Conservation (phyloP, 352 stramenopile genomes). For the Phytophthora crassamura region DNA sequence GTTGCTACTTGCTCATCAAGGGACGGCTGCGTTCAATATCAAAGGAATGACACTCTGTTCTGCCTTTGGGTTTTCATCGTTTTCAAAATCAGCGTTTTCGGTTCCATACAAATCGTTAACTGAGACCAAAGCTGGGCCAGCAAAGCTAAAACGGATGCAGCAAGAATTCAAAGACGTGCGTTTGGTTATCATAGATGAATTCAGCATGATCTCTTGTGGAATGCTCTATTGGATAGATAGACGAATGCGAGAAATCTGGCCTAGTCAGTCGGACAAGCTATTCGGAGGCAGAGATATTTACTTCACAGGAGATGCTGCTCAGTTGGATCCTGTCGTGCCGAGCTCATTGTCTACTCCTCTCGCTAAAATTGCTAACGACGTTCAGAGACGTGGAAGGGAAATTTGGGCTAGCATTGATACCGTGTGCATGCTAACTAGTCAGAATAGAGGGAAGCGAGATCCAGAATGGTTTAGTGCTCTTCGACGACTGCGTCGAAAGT, state of each 20-base stretch:
- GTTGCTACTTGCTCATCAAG: background rate
- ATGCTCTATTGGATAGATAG: conserved; percentile 2
- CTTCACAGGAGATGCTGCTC: background rate
- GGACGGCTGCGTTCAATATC: conserved; percentile 1
- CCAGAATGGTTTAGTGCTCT: conserved; percentile 1
- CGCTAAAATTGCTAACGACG: too few species aligned
- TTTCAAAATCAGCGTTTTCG: background rate
- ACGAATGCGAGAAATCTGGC: background rate
- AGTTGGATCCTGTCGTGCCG: background rate
- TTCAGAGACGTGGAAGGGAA: background rate
- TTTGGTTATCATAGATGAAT: too few species aligned
- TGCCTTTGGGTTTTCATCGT: conserved; percentile 2
- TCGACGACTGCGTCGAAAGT: background rate
- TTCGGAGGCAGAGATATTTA: background rate
- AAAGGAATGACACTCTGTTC: background rate
- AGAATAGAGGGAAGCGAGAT: background rate
- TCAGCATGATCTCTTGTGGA: background rate
- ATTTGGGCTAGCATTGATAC: background rate
- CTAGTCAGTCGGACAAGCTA: background rate
- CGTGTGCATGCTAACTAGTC: conserved; percentile 1
- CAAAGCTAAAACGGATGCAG: too few species aligned
- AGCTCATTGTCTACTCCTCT: background rate
- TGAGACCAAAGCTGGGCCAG: too few species aligned
- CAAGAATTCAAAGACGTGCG: too few species aligned
- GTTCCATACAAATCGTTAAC: background rate